Evolutionary conservation across 2,329 filamentous ascomycete species (phyloP), one percentile per base, ranked within the genome.

Genomic region (Ambrosiella beaveri): DNA sequence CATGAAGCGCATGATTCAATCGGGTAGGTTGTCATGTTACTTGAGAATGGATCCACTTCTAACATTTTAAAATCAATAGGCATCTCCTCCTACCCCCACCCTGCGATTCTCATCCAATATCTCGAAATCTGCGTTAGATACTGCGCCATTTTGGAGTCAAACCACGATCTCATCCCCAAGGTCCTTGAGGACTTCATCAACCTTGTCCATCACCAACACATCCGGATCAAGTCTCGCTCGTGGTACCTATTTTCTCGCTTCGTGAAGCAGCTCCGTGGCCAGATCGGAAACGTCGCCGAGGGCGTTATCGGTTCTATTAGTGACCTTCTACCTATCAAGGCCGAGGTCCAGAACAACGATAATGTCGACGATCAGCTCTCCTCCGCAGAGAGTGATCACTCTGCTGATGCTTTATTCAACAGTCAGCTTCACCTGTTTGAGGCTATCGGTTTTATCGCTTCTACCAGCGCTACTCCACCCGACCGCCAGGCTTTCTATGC

Each of bases 71-170:
- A 27, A 15, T 59, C 36, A 56, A 27, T 63, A 90, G 88, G 87
- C 64, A 85, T 96, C 63, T 84, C 88, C 60, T 85, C 78, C 49
- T 94, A 91, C 69, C 82, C 84, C 13, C 93, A 97, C 67, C 91
- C 93, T 1, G 88, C 90, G 13, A 90, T 96, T 56, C 81, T 96
- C 62, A 76, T 98, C 19, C 89, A 96, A 71, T 98, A 95, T 67
- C 96, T 98, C 90, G 93, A 98, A 69, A 95, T 95, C 40, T 95
- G 90, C 68, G 90, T 95, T 58, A 84, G 93, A 55, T 98, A 98
- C 71, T 87, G 85, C 67, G 80, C 83, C 36, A 95, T 96, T 69
- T 97, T 98, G 67, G 90, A 97, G 66, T 81, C 82, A 58, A 86
- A 95, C 66, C 77, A 82, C 37, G 76, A 84, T 19, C 83, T 88